Base-by-base conservation (phyloP, 2,329 filamentous ascomycete species). In the Monilinia polystroma region DNA sequence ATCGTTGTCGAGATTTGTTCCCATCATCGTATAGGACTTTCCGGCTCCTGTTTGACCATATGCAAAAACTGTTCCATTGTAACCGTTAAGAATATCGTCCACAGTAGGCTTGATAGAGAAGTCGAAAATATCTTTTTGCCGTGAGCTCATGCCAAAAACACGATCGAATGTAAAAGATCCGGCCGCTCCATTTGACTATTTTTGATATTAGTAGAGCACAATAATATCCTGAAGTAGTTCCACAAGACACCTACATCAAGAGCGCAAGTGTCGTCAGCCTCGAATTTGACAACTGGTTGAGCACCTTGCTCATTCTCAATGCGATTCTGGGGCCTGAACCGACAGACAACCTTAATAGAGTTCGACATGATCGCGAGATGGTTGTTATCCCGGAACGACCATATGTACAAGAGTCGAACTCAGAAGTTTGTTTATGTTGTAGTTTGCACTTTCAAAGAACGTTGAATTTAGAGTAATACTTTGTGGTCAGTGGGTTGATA, bases 21-120 rank as follows among this genome's bases (percentile, higher is more conserved):
- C 92, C 92, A 96, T 96, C 95, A 99, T 99, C 64, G 95, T 98
- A 78, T 96, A 98, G 29, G 95, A 98, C 83, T 99, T 99, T 83
- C 95, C 95, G 16, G 94, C 93, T 79, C 95, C 95, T 0, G 95
- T 99, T 83, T 98, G 95, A 72, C 95, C 95, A 78, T 99, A 99
- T 70, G 95, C 95, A 75, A 99, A 98, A 73, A 99, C 94, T 18
- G 94, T 98, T 77, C 94, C 95, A 82, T 99, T 99, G 86, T 99
- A 99, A 72, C 95, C 95, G 80, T 98, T 97, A 72, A 99, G 85
- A 73, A 99, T 97, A 78, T 98, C 95, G 81, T 98, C 94, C 73
- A 99, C 95, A 26, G 95, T 98, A 35, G 92, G 87, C 71, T 91
- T 89, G 79, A 99, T 98, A 53, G 95, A 98, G 82, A 95, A 99